Evolutionary conservation across 2,329 filamentous ascomycete genomes (phyloP), one percentile per base, ranked within the genome.

Genomic region (Westerdykella ornata): DNA sequence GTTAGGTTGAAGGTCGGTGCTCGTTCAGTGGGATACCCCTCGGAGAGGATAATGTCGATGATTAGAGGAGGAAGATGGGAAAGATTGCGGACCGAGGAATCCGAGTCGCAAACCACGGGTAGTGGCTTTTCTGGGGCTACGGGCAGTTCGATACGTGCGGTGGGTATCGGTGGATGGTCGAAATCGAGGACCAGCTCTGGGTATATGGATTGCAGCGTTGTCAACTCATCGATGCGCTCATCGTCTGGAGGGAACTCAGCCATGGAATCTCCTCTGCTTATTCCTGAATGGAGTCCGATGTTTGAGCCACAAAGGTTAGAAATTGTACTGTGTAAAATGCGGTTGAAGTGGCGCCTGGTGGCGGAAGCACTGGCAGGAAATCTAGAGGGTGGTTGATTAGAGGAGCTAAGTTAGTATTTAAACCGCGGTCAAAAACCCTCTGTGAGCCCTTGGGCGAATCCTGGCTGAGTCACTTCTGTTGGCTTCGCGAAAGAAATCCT

Each of bases 151-250:
- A 83, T 67, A 4, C 68, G 70, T 1, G 76, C 77, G 41, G 64
- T 62, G 22, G 54, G 56, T 18, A 12, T 8, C 52, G 73, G 76
- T 0, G 69, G 67, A 26, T 67, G 57, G 7, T 54, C 51, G 7
- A 70, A 54, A 39, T 78, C 69, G 44, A 75, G 59, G 22, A 66
- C 61, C 14, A 82, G 71, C 62, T 83, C 79, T 1, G 79, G 79
- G 45, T 72, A 83, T 42, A 83, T 83, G 37, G 79, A 77, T 34
- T 72, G 69, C 43, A 83, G 72, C 17, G 78, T 73, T 8, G 69
- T 72, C 35, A 82, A 66, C 62, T 83, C 79, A 51, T 80, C 72
- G 20, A 70, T 68, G 46, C 79, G 73, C 51, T 82, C 78, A 55
- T 82, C 78, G 11, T 75, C 72, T 9, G 43, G 5, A n/a, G 47